Conservation (phyloP, 805 yeast genomes). For the Hanseniaspora taiwanica region DNA sequence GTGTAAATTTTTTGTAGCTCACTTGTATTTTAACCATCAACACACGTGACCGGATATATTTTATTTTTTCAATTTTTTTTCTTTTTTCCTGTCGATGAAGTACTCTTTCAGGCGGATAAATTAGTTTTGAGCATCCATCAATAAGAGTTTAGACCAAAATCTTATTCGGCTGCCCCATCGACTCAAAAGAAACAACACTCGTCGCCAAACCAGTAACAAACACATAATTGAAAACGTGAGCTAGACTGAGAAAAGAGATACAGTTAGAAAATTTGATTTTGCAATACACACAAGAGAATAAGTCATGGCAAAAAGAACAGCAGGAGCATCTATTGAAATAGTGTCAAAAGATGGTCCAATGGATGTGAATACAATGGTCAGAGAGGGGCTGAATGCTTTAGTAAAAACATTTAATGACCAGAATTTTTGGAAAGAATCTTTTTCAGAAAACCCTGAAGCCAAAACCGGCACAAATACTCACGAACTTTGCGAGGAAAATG, state of each 20-base stretch:
- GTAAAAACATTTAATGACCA: slow-evolving; percentile 18
- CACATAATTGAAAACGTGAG: no score
- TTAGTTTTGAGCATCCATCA: no score
- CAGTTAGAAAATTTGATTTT: not conserved
- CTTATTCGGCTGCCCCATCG: no score
- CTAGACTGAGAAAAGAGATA: no score
- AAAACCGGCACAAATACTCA: not conserved
- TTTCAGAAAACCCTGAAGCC: not conserved
- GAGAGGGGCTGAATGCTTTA: slow-evolving; percentile 23
- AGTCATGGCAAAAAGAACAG: not conserved
- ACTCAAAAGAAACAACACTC: no score
- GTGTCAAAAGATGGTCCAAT: slow-evolving; percentile 18
- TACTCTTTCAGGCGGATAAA: no score
- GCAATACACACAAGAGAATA: not conserved
- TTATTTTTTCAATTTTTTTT: slow-evolving; percentile 17
- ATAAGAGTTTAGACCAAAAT: no score
- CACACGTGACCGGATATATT: no score
- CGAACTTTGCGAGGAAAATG: no score
- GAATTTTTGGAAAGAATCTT: slow-evolving; percentile 6
- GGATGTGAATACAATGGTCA: slow-evolving; percentile 22
- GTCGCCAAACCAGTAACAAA: no score
- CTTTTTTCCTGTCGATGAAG: slow-evolving; percentile 11
- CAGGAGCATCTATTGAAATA: slow-evolving; percentile 13
- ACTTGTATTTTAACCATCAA: no score
- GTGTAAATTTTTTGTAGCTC: no score